Evolutionary conservation across 2,329 filamentous ascomycete species (phyloP), one percentile per base, ranked within the genome.

Genomic region (Ceratocystis colombiana): DNA sequence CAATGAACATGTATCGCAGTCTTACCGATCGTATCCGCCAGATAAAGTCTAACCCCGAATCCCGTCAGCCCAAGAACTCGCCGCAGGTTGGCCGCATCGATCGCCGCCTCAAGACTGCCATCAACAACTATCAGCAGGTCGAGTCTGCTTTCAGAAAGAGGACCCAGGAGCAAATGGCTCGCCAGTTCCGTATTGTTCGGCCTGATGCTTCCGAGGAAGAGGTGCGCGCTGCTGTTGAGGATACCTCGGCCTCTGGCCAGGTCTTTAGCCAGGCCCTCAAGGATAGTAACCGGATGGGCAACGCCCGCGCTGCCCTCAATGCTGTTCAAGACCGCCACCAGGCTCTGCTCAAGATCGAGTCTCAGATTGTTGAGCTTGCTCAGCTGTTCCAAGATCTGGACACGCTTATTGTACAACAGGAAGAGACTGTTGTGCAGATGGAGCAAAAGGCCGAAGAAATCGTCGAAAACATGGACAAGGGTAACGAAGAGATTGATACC

Each of bases 331-430:
- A 89, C 72, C 88, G 94, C 70, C 91, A 96, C 75, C 85, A 85
- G 64, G 91, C 89, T 53, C 88, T 99, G 71, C 84, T 91, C 76
- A 93, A 95, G 81, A 96, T 97, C 73, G 91, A 96, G 79, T 81
- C 84, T 73, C 89, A 95, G 74, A 89, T 97, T 83, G 85, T 89
- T 10, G 89, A 96, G 76, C 80, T 99, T 66, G 85, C 88, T 5
- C 85, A 94, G 76, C 79, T 97, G 65, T 96, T 96, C 84, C 84
- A 91, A 74, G 88, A 96, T 71, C 87, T 97, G 78, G 89, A 96
- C 71, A 85, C 86, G 41, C 79, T 96, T 62, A 87, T 97, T 68
- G 82, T 91, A 45, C 86, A 96, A 78, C 93, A 97, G 76, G 92
- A 96, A 71, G 86, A 83, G 17, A 82, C 88, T 37, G 85, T 97